Base-by-base conservation (phyloP, 2,329 filamentous ascomycete genomes). In the Colletotrichum sansevieriae region DNA sequence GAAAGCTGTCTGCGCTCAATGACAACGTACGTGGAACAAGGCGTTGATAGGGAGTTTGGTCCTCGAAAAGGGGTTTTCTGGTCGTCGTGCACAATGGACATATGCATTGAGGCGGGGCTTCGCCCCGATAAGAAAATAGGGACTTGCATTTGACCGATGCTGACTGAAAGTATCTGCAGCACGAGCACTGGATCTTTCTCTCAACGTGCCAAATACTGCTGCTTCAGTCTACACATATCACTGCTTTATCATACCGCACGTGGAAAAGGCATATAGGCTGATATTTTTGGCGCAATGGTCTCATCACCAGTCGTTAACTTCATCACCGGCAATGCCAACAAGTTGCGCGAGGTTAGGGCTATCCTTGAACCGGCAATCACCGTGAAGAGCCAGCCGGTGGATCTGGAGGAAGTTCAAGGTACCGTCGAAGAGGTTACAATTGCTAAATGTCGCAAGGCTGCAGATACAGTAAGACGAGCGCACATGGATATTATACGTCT, bases 281-380 rank as follows among this genome's bases (percentile, higher is more conserved):
- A 9, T 29, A 29, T 8, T 2, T 7, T 29, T 9, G 29, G 29
- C 29, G 8, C 29, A 60, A 86, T 86, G 82, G 78, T 82, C 56
- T 79, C 82, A 39, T 71, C 75, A 13, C 77, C 78, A 4, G 75
- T 78, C 6, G 80, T 99, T 72, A 95, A 97, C 81, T 99, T 99
- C 84, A 97, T 99, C 78, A 98, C 95, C 2, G 92, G 95, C 80
- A 99, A 99, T 82, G 90, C 91, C 76, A 97, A 97, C 84, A 99
- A 99, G 83, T 87, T 99, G 64, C 83, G 86, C 65, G 96, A 99
- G 83, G 94, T 97, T 73, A 90, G 92, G 79, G 91, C 92, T 18
- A 98, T 99, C 74, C 87, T 99, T 3, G 90, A 91, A 74, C 84
- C 88, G 9, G 88, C 87, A 39, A 91, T 98, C 72, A 84, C 91